phyloP scores from a whole-genome alignment of 495 filamentous ascomycete species.

The Astrothelium subdiscretum region DNA sequence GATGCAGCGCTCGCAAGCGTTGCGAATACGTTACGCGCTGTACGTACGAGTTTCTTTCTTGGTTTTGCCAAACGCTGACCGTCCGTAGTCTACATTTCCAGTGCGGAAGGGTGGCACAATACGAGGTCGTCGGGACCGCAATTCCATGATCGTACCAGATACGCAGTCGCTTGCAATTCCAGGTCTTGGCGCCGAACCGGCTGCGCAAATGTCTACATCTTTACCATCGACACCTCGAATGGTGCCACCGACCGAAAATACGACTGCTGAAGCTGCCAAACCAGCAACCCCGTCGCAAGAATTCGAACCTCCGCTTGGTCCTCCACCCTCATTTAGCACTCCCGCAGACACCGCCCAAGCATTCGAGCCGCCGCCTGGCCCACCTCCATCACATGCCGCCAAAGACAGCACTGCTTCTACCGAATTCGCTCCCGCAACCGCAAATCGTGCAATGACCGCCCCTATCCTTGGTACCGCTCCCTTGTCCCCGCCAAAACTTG shows the following conservation, averaged over 20 bases:
- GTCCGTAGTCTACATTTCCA: neutral
- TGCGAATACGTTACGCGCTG: conserved; percentile 69
- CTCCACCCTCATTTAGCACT: neutral
- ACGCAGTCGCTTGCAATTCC: neutral
- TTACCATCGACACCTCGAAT: neutral
- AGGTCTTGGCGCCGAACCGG: neutral
- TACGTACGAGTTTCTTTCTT: conserved; percentile 22
- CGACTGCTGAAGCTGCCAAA: neutral
- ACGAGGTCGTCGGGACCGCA: conserved; percentile 72
- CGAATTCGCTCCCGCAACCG: neutral
- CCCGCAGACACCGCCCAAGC: neutral
- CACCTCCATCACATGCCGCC: neutral
- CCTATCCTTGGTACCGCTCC: neutral
- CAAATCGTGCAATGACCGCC: neutral
- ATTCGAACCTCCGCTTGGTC: neutral
- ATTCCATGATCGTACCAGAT: conserved; percentile 60
- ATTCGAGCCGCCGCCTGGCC: neutral
- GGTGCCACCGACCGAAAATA: neutral
- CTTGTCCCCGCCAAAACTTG: conserved; percentile 24
- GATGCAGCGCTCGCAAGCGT: conserved; percentile 84
- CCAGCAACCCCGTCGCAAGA: neutral
- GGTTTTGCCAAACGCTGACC: neutral
- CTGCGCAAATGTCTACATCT: neutral
- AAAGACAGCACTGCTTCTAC: neutral
- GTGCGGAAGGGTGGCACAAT: conserved; percentile 62